Conservation (phyloP, 371 early-diverging fungal genomes). For the Mortierella polycephala region DNA sequence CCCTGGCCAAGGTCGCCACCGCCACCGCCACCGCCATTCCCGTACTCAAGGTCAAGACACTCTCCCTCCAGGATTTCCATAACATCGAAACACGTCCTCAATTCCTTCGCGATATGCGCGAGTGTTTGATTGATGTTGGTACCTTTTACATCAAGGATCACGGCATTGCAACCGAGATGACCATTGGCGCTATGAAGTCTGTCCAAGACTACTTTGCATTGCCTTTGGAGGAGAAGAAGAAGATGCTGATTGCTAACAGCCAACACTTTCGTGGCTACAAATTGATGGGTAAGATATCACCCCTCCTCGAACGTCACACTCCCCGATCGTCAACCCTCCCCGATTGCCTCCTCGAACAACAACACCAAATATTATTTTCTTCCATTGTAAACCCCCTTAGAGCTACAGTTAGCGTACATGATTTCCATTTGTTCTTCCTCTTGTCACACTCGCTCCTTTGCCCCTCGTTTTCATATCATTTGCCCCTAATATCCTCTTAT, state of each 20-base stretch:
- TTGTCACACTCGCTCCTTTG: too few species aligned
- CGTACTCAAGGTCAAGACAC: conserved; percentile 22
- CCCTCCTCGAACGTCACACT: neutral
- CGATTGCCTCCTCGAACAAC: too few species aligned
- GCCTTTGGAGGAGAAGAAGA: conserved; percentile 67
- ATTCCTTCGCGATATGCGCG: conserved; percentile 62
- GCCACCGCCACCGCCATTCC: too few species aligned
- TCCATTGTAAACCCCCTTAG: neutral
- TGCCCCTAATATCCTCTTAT: too few species aligned
- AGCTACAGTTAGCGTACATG: too few species aligned
- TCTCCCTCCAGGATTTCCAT: conserved; percentile 42
- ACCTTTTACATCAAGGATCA: conserved; percentile 73
- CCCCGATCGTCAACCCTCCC: neutral
- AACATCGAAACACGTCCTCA: conserved; percentile 26
- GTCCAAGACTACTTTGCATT: conserved; percentile 64
- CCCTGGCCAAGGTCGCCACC: too few species aligned
- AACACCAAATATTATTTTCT: too few species aligned
- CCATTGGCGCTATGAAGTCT: conserved; percentile 54
- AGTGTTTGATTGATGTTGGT: conserved; percentile 66
- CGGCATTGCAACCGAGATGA: conserved; percentile 56
- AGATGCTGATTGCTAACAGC: conserved; percentile 64
- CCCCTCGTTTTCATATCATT: too few species aligned
- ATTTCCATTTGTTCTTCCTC: too few species aligned
- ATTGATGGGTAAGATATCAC: conserved; percentile 49
- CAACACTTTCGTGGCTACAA: conserved; percentile 75